Base-by-base conservation (phyloP, 805 yeast genomes). In the Peterozyma xylosa region DNA sequence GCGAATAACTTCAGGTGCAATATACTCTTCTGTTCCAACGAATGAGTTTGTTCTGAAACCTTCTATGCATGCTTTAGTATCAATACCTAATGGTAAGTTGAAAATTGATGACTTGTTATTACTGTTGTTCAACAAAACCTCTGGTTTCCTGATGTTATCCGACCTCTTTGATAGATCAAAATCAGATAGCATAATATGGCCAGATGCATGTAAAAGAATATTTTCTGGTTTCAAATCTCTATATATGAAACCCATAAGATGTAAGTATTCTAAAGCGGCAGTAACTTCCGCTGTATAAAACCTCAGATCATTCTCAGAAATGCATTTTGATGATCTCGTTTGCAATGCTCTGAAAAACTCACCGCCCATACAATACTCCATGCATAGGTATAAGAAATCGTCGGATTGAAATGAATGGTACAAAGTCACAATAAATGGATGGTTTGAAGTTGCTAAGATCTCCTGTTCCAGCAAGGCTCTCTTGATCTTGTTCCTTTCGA, bases 341-440 rank as follows among this genome's bases (percentile, higher is more conserved):
- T 93, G 99, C 43, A 93, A 66, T 0, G 98, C 99, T 47, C 98
- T 70, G 70, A 93, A 93, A 56, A 93, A 93, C 64, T 95, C 99
- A 38, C 99, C 99, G 30, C 99, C 99, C 89, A 93, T 88, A 58
- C 99, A 93, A 57, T 91, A 93, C 60, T 93, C 99, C 96, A 95
- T 91, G 64, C 99, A 93, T 35, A 93, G 74, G 54, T 89, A 93
- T 10, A 93, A 64, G 57, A 86, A 80, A 54, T 90, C 97, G 47
- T 87, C 93, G 3, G 96, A 84, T 64, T 93, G 99, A 67, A 93
- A 93, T 0, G 96, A 89, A 62, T 93, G 99, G 57, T 93, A 91
- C 21, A 93, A 69, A 0, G 99, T 88, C 30, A 93, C 98, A 52
- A 93, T 95, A 57, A 95, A 93, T 0, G 99, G 99, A 62, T 95